Conservation (phyloP, 2,329 filamentous ascomycete species). For the Ophiostoma triangulosporum region DNA sequence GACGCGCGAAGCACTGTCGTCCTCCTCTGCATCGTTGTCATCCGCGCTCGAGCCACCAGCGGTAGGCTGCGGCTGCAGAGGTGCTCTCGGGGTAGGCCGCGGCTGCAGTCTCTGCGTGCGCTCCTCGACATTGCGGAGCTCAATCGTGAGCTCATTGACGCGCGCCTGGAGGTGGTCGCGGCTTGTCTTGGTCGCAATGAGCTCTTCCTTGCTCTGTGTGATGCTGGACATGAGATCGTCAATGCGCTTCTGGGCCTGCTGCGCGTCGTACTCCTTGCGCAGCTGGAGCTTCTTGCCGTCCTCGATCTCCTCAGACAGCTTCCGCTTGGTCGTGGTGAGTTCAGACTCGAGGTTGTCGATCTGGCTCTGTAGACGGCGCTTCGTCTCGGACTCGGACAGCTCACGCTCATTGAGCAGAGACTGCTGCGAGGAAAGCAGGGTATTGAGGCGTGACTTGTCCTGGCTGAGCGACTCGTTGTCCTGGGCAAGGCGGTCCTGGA, state of each 20-base stretch:
- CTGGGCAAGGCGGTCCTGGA: conserved; percentile 74
- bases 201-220: conserved; percentile 70
- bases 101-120: conserved; percentile 69
- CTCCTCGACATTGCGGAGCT: conserved; percentile 81
- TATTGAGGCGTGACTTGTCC: conserved; percentile 73
- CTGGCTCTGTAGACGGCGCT: conserved; percentile 64
- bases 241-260: conserved; percentile 79
- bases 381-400: conserved; percentile 65
- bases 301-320: conserved; percentile 69
- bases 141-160: conserved; percentile 78
- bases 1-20: conserved; percentile 37
- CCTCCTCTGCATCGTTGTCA: conserved; percentile 19
- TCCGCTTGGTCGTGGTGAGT: conserved; percentile 63
- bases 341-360: conserved; percentile 72
- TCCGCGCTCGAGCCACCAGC: conserved; percentile 23
- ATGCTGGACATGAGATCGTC: conserved; percentile 78
- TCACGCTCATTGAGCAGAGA: conserved; percentile 87
- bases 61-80: conserved; percentile 24
- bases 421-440: conserved; percentile 70
- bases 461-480: conserved; percentile 77
- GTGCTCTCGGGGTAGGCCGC: conserved; percentile 52
- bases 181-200: conserved; percentile 73
- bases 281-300: conserved; percentile 71
- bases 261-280: conserved; percentile 79
- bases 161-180: conserved; percentile 79